These are phyloP conservation scores for Cryptosporidium tyzzeri DNA, from an alignment of 169 alveolate species.

Conservation along the genomic window DNA sequence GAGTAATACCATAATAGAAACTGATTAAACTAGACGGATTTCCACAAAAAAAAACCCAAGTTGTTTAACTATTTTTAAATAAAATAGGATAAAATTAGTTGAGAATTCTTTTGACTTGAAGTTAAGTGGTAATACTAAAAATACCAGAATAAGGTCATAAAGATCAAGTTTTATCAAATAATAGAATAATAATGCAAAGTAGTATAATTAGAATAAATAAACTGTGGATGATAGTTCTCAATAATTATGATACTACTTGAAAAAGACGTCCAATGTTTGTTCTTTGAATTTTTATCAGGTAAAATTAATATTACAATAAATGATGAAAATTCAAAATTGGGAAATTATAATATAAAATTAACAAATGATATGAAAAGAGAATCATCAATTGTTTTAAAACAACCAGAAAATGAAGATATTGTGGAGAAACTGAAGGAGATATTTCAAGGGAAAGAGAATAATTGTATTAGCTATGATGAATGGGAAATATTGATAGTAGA, in stretches of 20 bases:
- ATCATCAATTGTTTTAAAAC: neutral
- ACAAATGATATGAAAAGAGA: neutral
- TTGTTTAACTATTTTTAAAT: too few species aligned
- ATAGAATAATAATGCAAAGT: neutral
- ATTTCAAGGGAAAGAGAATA: neutral
- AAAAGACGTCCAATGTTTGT: conserved; percentile 24
- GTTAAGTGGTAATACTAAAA: neutral
- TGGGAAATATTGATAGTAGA: conserved; percentile 51
- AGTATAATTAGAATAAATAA: neutral
- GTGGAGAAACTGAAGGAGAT: neutral
- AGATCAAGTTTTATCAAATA: neutral
- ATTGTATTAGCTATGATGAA: neutral
- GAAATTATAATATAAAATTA: neutral
- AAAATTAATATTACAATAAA: neutral
- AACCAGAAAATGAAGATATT: neutral
- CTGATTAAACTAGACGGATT: neutral
- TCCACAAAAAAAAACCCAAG: neutral
- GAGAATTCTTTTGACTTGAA: neutral
- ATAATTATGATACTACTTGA: neutral
- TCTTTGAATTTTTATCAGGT: conserved; percentile 31
- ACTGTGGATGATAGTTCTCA: neutral
- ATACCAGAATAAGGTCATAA: too few species aligned
- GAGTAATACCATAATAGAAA: neutral
- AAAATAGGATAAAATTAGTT: too few species aligned
- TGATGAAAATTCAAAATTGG: neutral